Percentiles rank a stretch among this genome's conserved stretches.
These are phyloP conservation scores for Trypanosoma congolense DNA, from an alignment of 208 protist species.

Conservation along the genomic window DNA sequence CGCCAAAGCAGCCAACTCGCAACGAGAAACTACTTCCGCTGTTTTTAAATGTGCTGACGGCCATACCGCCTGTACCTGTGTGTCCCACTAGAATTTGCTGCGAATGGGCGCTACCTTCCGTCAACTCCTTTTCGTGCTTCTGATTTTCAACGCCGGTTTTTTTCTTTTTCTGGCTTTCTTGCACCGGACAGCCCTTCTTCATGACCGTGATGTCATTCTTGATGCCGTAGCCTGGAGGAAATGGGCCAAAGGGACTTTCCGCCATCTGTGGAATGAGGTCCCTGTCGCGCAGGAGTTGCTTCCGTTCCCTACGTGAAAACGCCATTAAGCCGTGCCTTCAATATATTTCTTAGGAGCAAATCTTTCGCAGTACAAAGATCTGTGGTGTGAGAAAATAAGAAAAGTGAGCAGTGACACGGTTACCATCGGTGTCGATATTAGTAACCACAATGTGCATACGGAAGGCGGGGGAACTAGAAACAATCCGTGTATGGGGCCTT, in stretches of 20 bases:
- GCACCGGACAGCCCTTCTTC: constrained; percentile 9
- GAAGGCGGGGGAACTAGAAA: no score
- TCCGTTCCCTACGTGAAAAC: constrained; percentile 55
- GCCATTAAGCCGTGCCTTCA: constrained; percentile 17
- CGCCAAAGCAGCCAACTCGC: constrained; percentile 69
- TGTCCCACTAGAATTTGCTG: constrained; percentile 56
- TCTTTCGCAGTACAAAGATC: constrained; percentile 1
- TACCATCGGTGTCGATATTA: no score
- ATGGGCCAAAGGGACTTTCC: constrained; percentile 83
- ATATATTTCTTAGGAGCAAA: constrained; percentile 3
- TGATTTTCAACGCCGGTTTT: background rate
- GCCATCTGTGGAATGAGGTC: constrained; percentile 64
- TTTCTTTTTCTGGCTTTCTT: constrained; percentile 22
- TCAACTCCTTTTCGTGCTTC: constrained; percentile 5
- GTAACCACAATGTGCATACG: no score
- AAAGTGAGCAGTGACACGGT: no score
- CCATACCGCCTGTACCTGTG: constrained; percentile 79
- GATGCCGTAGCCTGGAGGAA: constrained; percentile 41
- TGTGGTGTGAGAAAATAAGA: background rate
- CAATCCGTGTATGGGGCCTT: no score
- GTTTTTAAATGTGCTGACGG: constrained; percentile 77
- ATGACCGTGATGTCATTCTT: constrained; percentile 33
- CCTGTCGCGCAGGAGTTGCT: constrained; percentile 60
- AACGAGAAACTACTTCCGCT: constrained; percentile 28
- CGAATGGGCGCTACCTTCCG: background rate